Percentiles rank a stretch among this genome's conserved stretches.
Conservation (phyloP, 805 yeast genomes). For the Cyberlindnera maritima region DNA sequence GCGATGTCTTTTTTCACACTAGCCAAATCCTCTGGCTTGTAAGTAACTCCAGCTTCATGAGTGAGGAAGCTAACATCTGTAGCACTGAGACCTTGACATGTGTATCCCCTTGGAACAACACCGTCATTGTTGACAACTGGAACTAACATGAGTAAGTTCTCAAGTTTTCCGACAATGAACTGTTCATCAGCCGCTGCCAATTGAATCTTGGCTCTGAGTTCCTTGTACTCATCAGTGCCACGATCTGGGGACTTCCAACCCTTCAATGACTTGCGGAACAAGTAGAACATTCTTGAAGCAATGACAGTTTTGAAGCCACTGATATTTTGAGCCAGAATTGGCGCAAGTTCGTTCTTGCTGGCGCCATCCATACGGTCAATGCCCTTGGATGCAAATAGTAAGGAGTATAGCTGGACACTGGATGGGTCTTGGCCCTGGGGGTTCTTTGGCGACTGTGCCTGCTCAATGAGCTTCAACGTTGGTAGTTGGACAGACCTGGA, state of each 20-base stretch:
- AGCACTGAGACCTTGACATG: constrained; percentile 63
- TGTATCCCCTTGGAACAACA: constrained; percentile 40
- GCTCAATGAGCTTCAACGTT: constrained; percentile 54
- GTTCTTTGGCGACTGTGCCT: constrained; percentile 55
- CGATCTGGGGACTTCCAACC: constrained; percentile 48
- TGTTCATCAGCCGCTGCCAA: constrained; percentile 41
- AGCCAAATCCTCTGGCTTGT: constrained; percentile 46
- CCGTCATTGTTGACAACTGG: constrained; percentile 42
- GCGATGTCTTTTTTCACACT: constrained; percentile 40
- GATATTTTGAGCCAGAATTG: constrained; percentile 47
- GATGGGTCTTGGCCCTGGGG: constrained; percentile 33
- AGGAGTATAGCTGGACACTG: constrained; percentile 56
- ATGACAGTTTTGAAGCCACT: constrained; percentile 34
- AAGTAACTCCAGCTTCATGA: constrained; percentile 62
- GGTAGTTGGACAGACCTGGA: constrained; percentile 61
- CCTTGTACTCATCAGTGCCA: constrained; percentile 42
- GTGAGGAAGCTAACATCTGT: constrained; percentile 62
- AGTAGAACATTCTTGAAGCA: constrained; percentile 58
- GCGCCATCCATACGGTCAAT: constrained; percentile 49
- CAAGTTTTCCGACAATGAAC: constrained; percentile 46
- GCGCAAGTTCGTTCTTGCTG: constrained; percentile 39
- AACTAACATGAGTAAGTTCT: constrained; percentile 54
- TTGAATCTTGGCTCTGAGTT: constrained; percentile 32
- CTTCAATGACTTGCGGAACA: constrained; percentile 53
- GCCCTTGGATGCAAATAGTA: constrained; percentile 67